Evolutionary conservation across 176 grass and related monocot species (phyloP), one percentile per base, ranked within the genome.

Genomic region (Metroxylon sagu): DNA sequence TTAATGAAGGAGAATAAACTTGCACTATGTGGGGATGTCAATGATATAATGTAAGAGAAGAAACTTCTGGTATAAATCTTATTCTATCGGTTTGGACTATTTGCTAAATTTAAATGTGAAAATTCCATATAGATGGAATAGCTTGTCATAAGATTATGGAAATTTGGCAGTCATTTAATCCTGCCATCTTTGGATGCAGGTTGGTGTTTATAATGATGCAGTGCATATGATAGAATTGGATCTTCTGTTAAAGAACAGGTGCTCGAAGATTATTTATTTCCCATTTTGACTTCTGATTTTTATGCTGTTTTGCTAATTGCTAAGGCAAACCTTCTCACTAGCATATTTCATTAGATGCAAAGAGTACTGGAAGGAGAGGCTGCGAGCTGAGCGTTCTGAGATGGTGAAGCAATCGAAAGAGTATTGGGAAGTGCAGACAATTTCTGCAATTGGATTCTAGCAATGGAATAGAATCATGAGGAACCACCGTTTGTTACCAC

Each of bases 401-500:
- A 85, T 85, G 78, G 81, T 85, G 59, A 89, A 85, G 77, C 74
- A 89, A 58, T 62, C 86, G 35, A 89, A 85, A 64, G 86, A 89
- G 26, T 89, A 89, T n/a, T 85, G 81, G 86, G 78, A 85, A 7
- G 78, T 78, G 23, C 86, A 89, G 59, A 31, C 85, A 16, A 83
- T 88, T 52, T 29, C 83, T 18, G 79, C 85, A 5, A 66, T 88
- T 67, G 85, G 83, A 1, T 59, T 85, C 26, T 79, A 23, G 21
- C 21, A 23, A 23, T 23, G 21, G 21, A 23, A 23, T 23, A 1
- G 0, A 23, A 23, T 23, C 21, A 23, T 23, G 21, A 23, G 21
- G 21, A 23, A 23, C 21, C 21, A 23, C 21, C 21, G 1, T n/a
- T n/a, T n/a, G n/a, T n/a, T n/a, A n/a, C n/a, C n/a, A 23, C 21